Evolutionary conservation across 2,329 filamentous ascomycete species (phyloP).

Genomic region (Colletotrichum liriopes): DNA sequence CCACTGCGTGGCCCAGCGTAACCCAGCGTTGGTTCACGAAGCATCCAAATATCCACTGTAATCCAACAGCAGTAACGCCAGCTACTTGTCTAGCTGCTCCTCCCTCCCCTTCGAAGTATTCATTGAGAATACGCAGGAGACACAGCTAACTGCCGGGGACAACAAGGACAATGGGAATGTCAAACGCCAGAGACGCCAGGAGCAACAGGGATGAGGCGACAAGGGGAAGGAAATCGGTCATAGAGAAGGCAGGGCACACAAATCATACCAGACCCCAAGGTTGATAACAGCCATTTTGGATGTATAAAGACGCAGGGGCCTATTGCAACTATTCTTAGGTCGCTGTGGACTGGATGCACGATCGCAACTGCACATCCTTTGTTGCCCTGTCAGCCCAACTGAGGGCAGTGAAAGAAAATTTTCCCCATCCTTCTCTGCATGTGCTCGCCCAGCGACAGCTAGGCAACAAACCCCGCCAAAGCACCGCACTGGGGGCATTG

Average conservation of each 20-base stretch:
- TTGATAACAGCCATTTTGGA: too few relatives aligned
- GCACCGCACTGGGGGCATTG: conserved; percentile 9
- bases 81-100: background rate
- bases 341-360: background rate
- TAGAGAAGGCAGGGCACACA: too few relatives aligned
- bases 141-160: too few relatives aligned
- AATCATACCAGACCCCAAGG: background rate
- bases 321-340: background rate
- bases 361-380: background rate
- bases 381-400: conserved; percentile 25
- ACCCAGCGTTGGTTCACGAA: conserved; percentile 31
- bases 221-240: background rate
- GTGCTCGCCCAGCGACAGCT: conserved; percentile 18
- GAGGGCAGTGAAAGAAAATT: background rate
- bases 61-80: background rate
- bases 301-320: too few relatives aligned
- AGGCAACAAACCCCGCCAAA: conserved; percentile 24
- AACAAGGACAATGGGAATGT: too few relatives aligned
- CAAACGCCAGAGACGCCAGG: too few relatives aligned
- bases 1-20: background rate
- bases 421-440: conserved; percentile 6
- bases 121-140: too few relatives aligned
- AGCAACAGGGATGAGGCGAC: too few relatives aligned
- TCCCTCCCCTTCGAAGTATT: too few relatives aligned
- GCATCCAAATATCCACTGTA: conserved; percentile 19